A percentile compares a stretch with the other conserved stretches of the same genome.
Conservation (phyloP, 768 basidiomycete genomes). For the Cubamyces sp. region DNA sequence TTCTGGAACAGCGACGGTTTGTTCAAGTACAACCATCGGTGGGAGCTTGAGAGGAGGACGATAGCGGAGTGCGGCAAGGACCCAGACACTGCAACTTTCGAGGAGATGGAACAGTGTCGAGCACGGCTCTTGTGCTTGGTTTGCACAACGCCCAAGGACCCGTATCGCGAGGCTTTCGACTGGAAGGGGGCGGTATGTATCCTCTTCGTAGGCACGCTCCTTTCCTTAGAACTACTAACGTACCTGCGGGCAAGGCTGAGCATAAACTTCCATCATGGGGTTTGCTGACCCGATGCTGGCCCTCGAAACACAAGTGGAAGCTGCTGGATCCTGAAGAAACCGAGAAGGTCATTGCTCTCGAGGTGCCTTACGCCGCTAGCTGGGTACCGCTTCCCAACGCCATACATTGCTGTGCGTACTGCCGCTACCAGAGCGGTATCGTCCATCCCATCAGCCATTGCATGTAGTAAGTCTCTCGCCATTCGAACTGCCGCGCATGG, state of each 20-base stretch:
- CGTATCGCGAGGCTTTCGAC: background rate
- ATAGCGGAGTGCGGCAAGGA: constrained; percentile 1
- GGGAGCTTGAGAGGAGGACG: background rate
- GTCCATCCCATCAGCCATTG: too few species aligned
- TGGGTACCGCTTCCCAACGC: background rate
- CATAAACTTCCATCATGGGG: background rate
- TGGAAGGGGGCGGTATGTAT: background rate
- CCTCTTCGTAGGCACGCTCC: background rate
- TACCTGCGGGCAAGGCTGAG: background rate
- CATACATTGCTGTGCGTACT: too few species aligned
- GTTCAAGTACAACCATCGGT: background rate
- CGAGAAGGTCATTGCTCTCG: background rate
- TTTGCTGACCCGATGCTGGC: too few species aligned
- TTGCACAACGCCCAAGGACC: background rate
- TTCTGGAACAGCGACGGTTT: too few species aligned
- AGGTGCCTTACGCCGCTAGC: background rate
- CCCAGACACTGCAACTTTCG: background rate
- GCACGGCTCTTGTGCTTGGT: background rate
- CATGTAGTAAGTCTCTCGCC: too few species aligned
- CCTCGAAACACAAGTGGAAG: background rate
- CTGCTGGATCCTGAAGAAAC: background rate
- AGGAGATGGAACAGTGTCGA: background rate
- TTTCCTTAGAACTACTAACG: background rate
- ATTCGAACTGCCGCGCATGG: too few species aligned
- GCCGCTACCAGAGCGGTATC: too few species aligned